Base-by-base conservation (phyloP, 139 green algal genomes). In the Astrephomene gubernaculifera region DNA sequence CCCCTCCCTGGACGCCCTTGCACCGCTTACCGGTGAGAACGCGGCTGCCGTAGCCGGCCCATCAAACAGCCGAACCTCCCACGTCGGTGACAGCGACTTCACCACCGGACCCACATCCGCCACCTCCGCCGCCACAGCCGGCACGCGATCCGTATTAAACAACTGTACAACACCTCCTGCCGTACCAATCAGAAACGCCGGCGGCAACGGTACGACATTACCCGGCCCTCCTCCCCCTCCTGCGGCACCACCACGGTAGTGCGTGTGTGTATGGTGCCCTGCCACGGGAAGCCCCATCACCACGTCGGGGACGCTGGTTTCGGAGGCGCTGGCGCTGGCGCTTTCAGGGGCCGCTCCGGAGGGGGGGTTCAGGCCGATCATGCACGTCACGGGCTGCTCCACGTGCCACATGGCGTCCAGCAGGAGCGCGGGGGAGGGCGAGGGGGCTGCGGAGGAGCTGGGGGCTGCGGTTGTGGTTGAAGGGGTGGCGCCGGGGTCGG, bases 331-430 rank as follows among this genome's bases (percentile, higher is more conserved):
- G 31, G 44, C 41, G 44, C 2, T 53, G n/a, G 73, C 12, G 21
- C 49, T 10, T 29, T 45, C 52, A 7, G 74, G 31, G 31, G 27
- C 49, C 19, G 35, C n/a, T 25, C 49, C 31, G 33, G 29, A 8
- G 2, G 71, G 71, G 9, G 71, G 71, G 45, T 64, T 54, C 53
- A 83, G 60, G 0, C 61, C 41, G 14, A 33, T 43, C 61, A 83
- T 64, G 60, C n/a, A 43, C 22, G 76, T 83, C 2, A 83, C 76
- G 2, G 76, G 76, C 61, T 83, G 76, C 7, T 17, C 31, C 7
- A 74, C 76, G 41, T 83, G 29, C 76, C 76, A 83, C 17, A 49
- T 43, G 41, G 76, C 76, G 10, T 73, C 61, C 39, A 83, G 61
- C 43, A 63, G n/a, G 4, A 83, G 61, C 21, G 36, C 61, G n/a